Evolutionary conservation across 352 stramenopile species (phyloP), one percentile per base, ranked within the genome.

Genomic region (Globisporangium takayamanum): DNA sequence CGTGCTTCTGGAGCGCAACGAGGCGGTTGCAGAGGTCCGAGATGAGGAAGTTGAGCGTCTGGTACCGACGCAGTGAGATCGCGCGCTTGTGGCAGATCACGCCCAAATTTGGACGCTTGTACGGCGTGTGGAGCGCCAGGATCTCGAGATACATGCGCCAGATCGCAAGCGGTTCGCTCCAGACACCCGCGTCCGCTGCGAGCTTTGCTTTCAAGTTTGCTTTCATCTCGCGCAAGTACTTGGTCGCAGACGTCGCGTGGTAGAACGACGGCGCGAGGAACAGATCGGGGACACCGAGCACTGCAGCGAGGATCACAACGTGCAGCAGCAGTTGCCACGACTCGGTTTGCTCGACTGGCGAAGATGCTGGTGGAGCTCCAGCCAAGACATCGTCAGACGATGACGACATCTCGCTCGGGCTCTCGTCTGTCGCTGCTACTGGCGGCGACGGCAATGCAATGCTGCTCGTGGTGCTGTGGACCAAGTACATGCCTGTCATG

Each of bases 191-290:
- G 55, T 94, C 79, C 18, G 89, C 33, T 10, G 70, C 66, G 4
- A 94, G 60, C 59, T 94, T 94, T 25, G 79, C 76, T 51, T 79
- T 65, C 30, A 91, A 57, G 42, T 80, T 88, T 8, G 71, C 66
- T 62, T 86, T 92, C 85, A 94, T 93, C 53, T 92, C 85, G 14
- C 75, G 66, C 47, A 92, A 55, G 56, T 87, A 94, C 6, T 70
- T 72, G 36, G 71, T 67, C 1, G 81, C 67, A n/a, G 78, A 89
- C 18, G 77, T 55, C 12, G 67, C 68, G 45, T 94, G 85, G 57
- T 89, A 94, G 63, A 87, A 90, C 15, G 85, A 94, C 11, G 85
- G 85, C 69, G 84, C 76, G 11, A 89, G 46, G 59, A 88, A 91
- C 15, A 94, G 50, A 51, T 93, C 81, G 2, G 81, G 83, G 7